Conservation (phyloP, 208 protist genomes). For the Blastocrithidia nonstop region DNA sequence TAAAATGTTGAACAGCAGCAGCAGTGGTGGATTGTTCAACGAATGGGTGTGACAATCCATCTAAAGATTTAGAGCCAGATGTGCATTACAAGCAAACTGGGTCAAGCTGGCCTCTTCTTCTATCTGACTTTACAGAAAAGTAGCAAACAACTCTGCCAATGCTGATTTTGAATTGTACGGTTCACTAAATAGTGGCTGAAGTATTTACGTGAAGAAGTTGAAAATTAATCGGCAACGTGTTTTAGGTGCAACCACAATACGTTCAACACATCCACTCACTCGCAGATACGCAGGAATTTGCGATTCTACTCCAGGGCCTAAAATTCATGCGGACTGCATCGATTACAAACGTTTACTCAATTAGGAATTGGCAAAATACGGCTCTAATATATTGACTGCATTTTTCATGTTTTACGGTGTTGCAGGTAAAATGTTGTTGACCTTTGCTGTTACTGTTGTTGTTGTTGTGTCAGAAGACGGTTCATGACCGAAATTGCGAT, state of each 20-base stretch:
- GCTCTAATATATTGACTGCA: no score
- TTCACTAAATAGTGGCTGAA: conserved; percentile 13
- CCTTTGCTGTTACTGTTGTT: no score
- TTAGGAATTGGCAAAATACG: no score
- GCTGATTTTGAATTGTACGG: background rate
- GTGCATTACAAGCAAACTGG: conserved; percentile 16
- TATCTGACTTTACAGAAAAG: conserved; percentile 8
- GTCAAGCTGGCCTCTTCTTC: conserved; percentile 9
- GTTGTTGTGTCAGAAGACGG: no score
- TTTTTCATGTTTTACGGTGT: no score
- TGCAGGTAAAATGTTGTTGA: no score
- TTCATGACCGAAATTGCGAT: no score
- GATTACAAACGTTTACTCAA: no score
- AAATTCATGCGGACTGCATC: no score
- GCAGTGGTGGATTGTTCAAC: conserved; percentile 20
- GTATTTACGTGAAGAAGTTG: conserved; percentile 52
- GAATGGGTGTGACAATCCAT: conserved; percentile 14
- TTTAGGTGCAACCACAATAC: conserved; percentile 12
- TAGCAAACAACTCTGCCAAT: background rate
- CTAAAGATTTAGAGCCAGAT: conserved; percentile 56
- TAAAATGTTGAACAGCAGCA: conserved; percentile 27
- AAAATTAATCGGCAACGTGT: conserved; percentile 20
- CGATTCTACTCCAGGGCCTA: no score
- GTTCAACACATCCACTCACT: conserved; percentile 27
- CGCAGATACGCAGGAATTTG: conserved; percentile 31